A percentile compares a stretch with the other conserved stretches of the same genome.
phyloP scores from a whole-genome alignment of 1,139 yeast genomes.

The Hyphopichia wangnamkhiaoensis region DNA sequence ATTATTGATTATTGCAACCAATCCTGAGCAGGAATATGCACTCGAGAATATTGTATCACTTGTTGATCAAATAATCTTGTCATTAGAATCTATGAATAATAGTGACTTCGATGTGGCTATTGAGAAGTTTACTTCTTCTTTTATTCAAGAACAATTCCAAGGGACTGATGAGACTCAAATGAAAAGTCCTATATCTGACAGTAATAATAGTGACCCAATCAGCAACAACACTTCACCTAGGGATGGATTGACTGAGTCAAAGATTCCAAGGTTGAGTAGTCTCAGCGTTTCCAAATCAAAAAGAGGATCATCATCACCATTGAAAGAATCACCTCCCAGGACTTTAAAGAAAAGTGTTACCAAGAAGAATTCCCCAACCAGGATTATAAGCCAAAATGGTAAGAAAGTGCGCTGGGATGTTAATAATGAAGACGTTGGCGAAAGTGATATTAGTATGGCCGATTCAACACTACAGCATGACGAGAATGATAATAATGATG shows the following conservation, averaged over 20 bases:
- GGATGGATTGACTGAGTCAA: too few relatives aligned
- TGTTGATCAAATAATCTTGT: constrained; percentile 13
- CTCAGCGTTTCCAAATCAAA: too few relatives aligned
- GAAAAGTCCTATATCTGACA: constrained; percentile 9
- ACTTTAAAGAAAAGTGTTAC: constrained; percentile 19
- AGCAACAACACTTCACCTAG: too few relatives aligned
- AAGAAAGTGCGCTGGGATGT: constrained; percentile 45
- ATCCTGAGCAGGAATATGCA: constrained; percentile 5
- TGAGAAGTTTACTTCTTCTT: constrained; percentile 30
- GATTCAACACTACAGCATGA: constrained; percentile 17
- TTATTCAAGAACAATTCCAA: constrained; percentile 27
- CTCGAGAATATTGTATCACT: constrained; percentile 6
- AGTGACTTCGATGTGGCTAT: constrained; percentile 41
- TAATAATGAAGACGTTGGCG: constrained; percentile 31
- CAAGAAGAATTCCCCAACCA: constrained; percentile 19
- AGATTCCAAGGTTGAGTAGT: too few relatives aligned
- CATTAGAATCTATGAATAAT: constrained; percentile 31
- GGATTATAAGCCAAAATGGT: constrained; percentile 9
- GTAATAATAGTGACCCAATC: too few relatives aligned
- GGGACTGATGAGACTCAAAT: constrained; percentile 7
- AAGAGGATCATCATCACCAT: constrained; percentile 32
- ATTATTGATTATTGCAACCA: constrained; percentile 6
- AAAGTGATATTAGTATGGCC: constrained; percentile 26
- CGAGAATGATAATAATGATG: constrained; percentile 28
- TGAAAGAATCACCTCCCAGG: constrained; percentile 30